These are phyloP conservation scores for Takashimella tepidaria DNA, from an alignment of 1,284 basidiomycete genomes.

Conservation along the genomic window DNA sequence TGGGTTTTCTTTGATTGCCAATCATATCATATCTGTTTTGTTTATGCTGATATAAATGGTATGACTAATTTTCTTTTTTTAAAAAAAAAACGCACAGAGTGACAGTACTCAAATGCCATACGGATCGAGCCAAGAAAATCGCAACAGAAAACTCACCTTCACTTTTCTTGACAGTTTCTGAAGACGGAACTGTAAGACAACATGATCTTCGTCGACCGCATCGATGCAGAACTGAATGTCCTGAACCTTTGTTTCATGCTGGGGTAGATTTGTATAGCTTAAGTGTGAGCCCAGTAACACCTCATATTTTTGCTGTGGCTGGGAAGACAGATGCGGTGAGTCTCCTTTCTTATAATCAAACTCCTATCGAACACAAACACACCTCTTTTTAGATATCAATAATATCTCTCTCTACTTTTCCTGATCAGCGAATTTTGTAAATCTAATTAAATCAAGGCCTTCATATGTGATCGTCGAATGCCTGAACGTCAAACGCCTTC, in stretches of 20 bases:
- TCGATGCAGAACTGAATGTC: constrained; percentile 39
- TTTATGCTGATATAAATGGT: too few relatives aligned
- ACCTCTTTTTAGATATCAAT: too few relatives aligned
- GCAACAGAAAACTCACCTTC: constrained; percentile 76
- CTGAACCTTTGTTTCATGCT: constrained; percentile 41
- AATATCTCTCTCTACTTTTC: too few relatives aligned
- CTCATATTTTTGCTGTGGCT: constrained; percentile 52
- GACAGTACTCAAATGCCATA: constrained; percentile 64
- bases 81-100: constrained; percentile 23
- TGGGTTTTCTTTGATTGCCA: constrained; percentile 12
- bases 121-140: constrained; percentile 63
- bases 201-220: constrained; percentile 68
- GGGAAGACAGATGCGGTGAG: constrained; percentile 43
- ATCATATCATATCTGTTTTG: too few relatives aligned
- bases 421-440: too few relatives aligned
- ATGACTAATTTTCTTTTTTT: neutral
- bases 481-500: constrained; percentile 61
- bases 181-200: constrained; percentile 72
- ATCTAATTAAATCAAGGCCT: constrained; percentile 55
- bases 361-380: constrained; percentile 7
- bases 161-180: constrained; percentile 76
- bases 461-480: constrained; percentile 82
- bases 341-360: neutral
- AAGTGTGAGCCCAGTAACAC: constrained; percentile 47
- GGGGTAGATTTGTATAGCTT: constrained; percentile 50